Evolutionary conservation across 78 protist species (phyloP).

Genomic region (Tieghemostelium lacteum): DNA sequence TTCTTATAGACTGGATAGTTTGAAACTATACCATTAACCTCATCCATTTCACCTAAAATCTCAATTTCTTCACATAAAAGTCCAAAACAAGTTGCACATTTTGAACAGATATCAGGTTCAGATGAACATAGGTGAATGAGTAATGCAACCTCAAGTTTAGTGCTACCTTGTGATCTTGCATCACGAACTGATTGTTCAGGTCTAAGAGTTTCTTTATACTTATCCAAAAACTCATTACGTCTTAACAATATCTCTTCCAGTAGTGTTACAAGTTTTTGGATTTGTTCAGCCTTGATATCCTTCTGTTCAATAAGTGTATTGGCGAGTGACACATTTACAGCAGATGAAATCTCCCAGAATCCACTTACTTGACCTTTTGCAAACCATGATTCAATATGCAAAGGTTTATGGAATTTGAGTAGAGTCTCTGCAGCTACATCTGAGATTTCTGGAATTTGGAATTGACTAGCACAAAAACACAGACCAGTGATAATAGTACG

Average conservation of each 20-base stretch:
- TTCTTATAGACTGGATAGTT: slow-evolving; percentile 62
- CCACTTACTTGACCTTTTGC: slow-evolving; percentile 54
- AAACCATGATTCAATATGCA: slow-evolving; percentile 60
- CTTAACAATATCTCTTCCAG: slow-evolving; percentile 55
- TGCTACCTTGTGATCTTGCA: slow-evolving; percentile 61
- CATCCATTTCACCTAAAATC: slow-evolving; percentile 52
- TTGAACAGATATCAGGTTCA: slow-evolving; percentile 73
- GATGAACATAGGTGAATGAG: slow-evolving; percentile 76
- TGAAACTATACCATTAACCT: slow-evolving; percentile 43
- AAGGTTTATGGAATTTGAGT: slow-evolving; percentile 72
- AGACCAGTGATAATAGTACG: slow-evolving; percentile 61
- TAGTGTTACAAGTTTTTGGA: slow-evolving; percentile 62
- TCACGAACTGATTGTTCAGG: slow-evolving; percentile 52
- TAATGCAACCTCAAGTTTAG: slow-evolving; percentile 75
- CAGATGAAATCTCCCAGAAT: slow-evolving; percentile 81
- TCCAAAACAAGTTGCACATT: slow-evolving; percentile 80
- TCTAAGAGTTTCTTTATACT: slow-evolving; percentile 36
- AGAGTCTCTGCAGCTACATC: slow-evolving; percentile 56
- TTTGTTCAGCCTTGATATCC: slow-evolving; percentile 56
- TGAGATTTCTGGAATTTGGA: slow-evolving; percentile 30
- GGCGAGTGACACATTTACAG: slow-evolving; percentile 65
- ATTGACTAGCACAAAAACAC: slow-evolving; percentile 63
- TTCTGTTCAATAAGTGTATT: slow-evolving; percentile 42
- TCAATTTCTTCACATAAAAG: slow-evolving; percentile 77
- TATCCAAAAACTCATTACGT: slow-evolving; percentile 48